Percentiles rank a stretch among this genome's conserved stretches.
These are phyloP conservation scores for Vinca minor DNA, from an alignment of 257 asterid species.

Conservation along the genomic window DNA sequence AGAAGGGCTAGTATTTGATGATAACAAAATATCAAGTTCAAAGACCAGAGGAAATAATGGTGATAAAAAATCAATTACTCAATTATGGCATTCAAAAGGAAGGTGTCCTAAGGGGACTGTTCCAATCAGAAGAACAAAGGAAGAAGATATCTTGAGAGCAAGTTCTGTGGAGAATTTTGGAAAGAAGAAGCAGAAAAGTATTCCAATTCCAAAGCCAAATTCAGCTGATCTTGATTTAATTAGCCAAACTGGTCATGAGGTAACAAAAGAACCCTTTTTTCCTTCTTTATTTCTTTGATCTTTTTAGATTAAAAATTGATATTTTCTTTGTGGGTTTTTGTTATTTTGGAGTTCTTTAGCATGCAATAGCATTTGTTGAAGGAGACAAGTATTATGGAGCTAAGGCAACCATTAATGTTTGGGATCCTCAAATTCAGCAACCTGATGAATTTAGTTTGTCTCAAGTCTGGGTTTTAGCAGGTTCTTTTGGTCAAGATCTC, in stretches of 20 bases:
- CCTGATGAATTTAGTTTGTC: slow-evolving; percentile 24
- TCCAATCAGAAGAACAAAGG: slow-evolving; percentile 67
- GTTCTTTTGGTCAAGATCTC: slow-evolving; percentile 20
- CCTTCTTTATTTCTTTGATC: neutral
- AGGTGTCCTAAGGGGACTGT: slow-evolving; percentile 68
- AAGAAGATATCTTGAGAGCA: slow-evolving; percentile 59
- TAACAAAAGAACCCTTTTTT: slow-evolving; percentile 9
- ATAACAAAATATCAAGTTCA: slow-evolving; percentile 21
- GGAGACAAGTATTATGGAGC: slow-evolving; percentile 25
- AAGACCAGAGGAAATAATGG: slow-evolving; percentile 14
- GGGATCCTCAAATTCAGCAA: slow-evolving; percentile 21
- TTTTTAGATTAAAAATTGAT: slow-evolving; percentile 11
- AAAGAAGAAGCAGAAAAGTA: slow-evolving; percentile 40
- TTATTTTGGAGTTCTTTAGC: slow-evolving; percentile 61
- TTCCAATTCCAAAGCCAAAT: slow-evolving; percentile 42
- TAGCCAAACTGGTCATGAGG: slow-evolving; percentile 80
- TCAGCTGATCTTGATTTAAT: slow-evolving; percentile 47
- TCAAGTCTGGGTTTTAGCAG: slow-evolving; percentile 20
- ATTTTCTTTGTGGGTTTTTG: slow-evolving; percentile 18
- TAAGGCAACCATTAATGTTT: slow-evolving; percentile 23
- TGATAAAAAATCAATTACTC: slow-evolving; percentile 33
- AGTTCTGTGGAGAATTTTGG: slow-evolving; percentile 53
- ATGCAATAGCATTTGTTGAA: slow-evolving; percentile 36
- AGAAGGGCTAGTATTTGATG: slow-evolving; percentile 36
- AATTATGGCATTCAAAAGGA: slow-evolving; percentile 70